Base-by-base conservation (phyloP, 73 alveolate genomes). In the Paramecium sonneborni region DNA sequence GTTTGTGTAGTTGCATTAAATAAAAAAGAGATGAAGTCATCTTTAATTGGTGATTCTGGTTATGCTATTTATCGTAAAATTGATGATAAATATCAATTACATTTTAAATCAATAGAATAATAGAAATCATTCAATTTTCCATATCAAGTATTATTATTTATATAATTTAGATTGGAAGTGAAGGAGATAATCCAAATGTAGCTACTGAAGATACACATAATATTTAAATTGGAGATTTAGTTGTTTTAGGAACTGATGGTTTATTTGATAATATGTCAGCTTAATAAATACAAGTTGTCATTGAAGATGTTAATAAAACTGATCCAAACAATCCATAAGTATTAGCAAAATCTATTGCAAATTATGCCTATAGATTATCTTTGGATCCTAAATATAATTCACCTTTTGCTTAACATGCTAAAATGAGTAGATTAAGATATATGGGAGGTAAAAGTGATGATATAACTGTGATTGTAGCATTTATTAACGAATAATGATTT, bases 401-500 rank as follows among this genome's bases (percentile, higher is more conserved):
- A 14, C 90, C 90, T 10, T 79, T 79, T 44, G 90, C 90, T 23
- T 24, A 79, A 21, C 14, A 38, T 24, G 90, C 90, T 7, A 43
- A 44, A 14, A 2, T 18, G 32, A 21, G 55, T 34, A 79, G 90
- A 24, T 21, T 79, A 44, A 23, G 41, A 20, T 79, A 23, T 34
- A 79, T 30, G 72, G 97, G 97, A 32, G 97, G 97, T 14, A 95
- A 95, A 76, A 94, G 91, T 38, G 97, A 95, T 84, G 97, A 95
- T 90, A 92, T 95, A n/a, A 95, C 97, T 21, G 96, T 93, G 26
- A 85, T 94, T 55, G 97, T 94, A 46, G 97, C 97, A 30, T 85
- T 72, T 14, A 46, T 56, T 39, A 46, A 39, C 7, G 86, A 72
- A 37, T 72, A 38, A 72, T 72, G 84, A 62, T 26, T 26, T 62